Percentiles rank a stretch among this genome's conserved stretches.
phyloP scores from a whole-genome alignment of 2,329 filamentous ascomycete species.

The Alternaria sp. region DNA sequence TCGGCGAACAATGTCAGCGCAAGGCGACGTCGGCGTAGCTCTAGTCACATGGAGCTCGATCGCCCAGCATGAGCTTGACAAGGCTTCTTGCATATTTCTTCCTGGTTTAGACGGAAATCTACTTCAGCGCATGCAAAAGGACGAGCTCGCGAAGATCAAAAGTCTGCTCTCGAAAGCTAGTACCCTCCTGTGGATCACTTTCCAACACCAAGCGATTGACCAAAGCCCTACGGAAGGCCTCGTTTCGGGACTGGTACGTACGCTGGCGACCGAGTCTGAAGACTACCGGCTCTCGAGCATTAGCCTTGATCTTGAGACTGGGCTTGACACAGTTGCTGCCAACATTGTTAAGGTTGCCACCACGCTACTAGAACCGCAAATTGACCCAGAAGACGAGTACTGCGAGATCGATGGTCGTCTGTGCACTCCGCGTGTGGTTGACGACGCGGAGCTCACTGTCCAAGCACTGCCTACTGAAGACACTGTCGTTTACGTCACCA shows the following conservation, averaged over 20 bases:
- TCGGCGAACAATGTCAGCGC: neutral
- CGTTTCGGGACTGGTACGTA: conserved; percentile 20
- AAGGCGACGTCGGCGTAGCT: neutral
- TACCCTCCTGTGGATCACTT: conserved; percentile 16
- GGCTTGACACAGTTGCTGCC: neutral
- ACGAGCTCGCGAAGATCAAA: conserved; percentile 15
- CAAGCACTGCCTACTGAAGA: conserved; percentile 7
- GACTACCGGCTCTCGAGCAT: conserved; percentile 20
- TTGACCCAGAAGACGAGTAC: conserved; percentile 24
- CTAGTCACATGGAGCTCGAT: conserved; percentile 9
- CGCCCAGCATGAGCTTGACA: conserved; percentile 1
- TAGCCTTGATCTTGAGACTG: conserved; percentile 2
- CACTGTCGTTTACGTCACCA: conserved; percentile 20
- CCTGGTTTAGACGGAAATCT: conserved; percentile 12
- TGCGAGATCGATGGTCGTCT: conserved; percentile 14
- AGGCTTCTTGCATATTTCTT: conserved; percentile 18
- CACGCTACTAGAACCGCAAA: neutral
- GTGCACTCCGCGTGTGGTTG: conserved; percentile 17
- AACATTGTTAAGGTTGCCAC: conserved; percentile 11
- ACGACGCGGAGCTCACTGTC: conserved; percentile 9
- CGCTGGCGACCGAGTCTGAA: conserved; percentile 21
- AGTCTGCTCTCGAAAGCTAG: conserved; percentile 3
- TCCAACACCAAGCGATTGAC: neutral
- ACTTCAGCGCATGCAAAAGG: conserved; percentile 15
- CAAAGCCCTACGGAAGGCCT: conserved; percentile 17